Evolutionary conservation across 176 grass and related monocot species (phyloP), one percentile per base, ranked within the genome.

Genomic region (Metroxylon sagu): DNA sequence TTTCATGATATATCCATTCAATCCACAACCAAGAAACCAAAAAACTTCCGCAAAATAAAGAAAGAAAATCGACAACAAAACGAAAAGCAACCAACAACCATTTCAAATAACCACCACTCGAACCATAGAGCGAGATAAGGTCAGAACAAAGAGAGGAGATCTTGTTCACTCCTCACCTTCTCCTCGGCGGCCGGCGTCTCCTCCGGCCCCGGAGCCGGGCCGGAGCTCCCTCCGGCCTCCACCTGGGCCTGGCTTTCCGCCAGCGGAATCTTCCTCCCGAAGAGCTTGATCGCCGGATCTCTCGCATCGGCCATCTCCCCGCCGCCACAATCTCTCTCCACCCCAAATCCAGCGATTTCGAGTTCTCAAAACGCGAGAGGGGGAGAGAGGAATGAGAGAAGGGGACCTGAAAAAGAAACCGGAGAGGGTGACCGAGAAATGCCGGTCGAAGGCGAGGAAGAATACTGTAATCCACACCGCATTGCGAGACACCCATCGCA

Each of bases 201-300:
- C 35, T 43, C 35, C 35, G 10, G 8, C 8, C 2, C 35, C 1
- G 8, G 35, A 43, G 8, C 35, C 1, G 35, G 35, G 35, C 8
- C 35, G 8, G 35, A 43, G 35, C 0, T 12, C 7, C 3, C 35
- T 43, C 35, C 8, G 35, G 30, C 3, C 18, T 48, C 31, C 7
- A 12, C 29, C 31, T 14, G 26, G 60, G 60, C 29, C 59, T 62
- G 27, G 18, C n/a, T 16, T 8, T 62, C 60, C 29, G 10, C 29
- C 8, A 21, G 60, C n/a, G 60, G 60, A n/a, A 62, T 62, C 28
- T n/a, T 18, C 60, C n/a, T 29, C 0, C 60, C 60, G 8, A 62
- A 62, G 7, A 62, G 3, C 29, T 6, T 62, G 60, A 62, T 62
- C 7, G 17, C n/a, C 60, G 31, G 60, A 62, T 62, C 60, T 62